Conservation (phyloP, 768 basidiomycete species). For the Xanthoconium purpureum region DNA sequence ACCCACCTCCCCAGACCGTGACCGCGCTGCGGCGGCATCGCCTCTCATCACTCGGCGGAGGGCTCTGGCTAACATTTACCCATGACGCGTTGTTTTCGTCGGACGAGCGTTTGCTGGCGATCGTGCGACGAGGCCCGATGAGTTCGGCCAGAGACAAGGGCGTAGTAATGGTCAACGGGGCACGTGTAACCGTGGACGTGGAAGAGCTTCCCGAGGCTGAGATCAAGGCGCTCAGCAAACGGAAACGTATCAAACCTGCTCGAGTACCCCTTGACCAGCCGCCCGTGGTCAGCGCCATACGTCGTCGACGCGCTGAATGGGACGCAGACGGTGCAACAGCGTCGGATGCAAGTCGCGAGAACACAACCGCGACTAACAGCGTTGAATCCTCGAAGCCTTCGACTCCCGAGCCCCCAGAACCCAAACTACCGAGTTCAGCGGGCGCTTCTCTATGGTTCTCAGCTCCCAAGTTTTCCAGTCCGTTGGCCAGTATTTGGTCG, state of each 20-base stretch:
- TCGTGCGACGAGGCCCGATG: conserved; percentile 69
- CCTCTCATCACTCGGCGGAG: conserved; percentile 83
- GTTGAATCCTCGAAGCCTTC: conserved; percentile 18
- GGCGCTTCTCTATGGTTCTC: conserved; percentile 46
- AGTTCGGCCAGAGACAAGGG: conserved; percentile 70
- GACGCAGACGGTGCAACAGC: conserved; percentile 45
- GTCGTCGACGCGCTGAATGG: conserved; percentile 71
- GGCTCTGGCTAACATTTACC: conserved; percentile 88
- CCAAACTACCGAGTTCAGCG: conserved; percentile 7
- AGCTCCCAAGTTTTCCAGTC: conserved; percentile 65
- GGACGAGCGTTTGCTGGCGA: conserved; percentile 70
- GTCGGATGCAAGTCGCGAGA: conserved; percentile 18
- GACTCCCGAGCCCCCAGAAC: conserved; percentile 24
- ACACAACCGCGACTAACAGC: conserved; percentile 7
- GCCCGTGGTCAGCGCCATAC: conserved; percentile 69
- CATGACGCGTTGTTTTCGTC: conserved; percentile 79
- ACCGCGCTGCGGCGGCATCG: conserved; percentile 84
- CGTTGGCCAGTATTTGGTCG: conserved; percentile 69
- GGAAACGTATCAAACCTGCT: conserved; percentile 81
- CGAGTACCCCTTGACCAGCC: conserved; percentile 94
- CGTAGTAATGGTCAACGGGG: conserved; percentile 85
- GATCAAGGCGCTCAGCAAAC: conserved; percentile 75
- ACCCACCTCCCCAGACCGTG: conserved; percentile 85
- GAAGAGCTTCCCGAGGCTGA: conserved; percentile 87
- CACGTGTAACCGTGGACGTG: conserved; percentile 77